Conservation (phyloP, 148 eudicot genomes). For the Camellia granthamiana region DNA sequence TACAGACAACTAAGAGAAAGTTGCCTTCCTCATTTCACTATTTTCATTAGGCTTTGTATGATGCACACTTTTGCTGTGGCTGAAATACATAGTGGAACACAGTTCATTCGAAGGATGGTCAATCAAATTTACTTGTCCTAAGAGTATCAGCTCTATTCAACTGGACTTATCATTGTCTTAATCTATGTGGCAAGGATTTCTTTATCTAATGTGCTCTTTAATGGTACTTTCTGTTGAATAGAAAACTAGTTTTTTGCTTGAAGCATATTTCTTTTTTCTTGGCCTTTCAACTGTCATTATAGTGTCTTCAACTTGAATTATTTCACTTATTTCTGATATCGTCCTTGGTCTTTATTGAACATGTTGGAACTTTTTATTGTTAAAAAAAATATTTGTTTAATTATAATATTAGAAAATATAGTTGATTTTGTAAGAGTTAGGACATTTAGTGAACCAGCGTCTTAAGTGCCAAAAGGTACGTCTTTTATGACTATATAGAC, state of each 20-base stretch:
- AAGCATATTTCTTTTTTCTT: constrained; percentile 1
- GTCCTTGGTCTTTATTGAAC: background rate
- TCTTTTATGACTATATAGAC: background rate
- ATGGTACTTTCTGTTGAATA: background rate
- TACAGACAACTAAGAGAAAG: background rate
- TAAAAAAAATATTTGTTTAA: background rate
- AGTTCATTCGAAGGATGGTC: background rate
- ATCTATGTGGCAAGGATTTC: background rate
- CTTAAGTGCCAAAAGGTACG: background rate
- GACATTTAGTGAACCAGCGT: background rate
- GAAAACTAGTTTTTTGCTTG: background rate
- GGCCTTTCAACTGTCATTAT: constrained; percentile 1
- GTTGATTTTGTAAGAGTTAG: background rate
- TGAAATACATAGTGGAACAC: background rate
- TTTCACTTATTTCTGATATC: background rate
- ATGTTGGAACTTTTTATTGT: background rate
- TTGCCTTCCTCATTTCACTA: background rate
- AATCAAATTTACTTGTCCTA: background rate
- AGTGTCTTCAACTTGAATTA: background rate
- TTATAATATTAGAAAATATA: background rate
- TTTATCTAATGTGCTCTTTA: background rate
- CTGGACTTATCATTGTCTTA: background rate
- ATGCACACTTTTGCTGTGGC: background rate
- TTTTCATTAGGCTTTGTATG: background rate
- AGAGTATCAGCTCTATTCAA: background rate